phyloP scores from a whole-genome alignment of 495 filamentous ascomycete species.

The Parmelia sp. region DNA sequence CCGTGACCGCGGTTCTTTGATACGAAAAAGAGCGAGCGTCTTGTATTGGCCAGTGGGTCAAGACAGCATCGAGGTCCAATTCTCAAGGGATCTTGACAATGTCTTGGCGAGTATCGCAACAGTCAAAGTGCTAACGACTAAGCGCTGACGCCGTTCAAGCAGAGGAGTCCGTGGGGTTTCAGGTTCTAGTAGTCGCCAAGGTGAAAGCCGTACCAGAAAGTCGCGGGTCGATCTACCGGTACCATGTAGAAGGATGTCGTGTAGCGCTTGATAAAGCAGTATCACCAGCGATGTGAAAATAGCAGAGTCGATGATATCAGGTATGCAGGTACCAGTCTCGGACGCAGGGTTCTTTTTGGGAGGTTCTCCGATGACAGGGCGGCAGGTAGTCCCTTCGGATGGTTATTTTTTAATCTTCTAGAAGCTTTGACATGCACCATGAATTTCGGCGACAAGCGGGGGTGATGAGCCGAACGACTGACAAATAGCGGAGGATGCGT shows the following conservation, averaged over 20 bases:
- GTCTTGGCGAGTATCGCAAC: neutral
- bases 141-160: neutral
- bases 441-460: neutral
- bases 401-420: neutral
- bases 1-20: neutral
- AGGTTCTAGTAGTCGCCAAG: neutral
- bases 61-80: neutral
- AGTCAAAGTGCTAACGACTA: neutral
- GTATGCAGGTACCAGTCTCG: conserved; percentile 11
- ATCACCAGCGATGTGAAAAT: neutral
- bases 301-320: conserved; percentile 6
- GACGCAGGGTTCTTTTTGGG: conserved; percentile 12
- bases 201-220: neutral
- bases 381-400: neutral
- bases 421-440: conserved; percentile 3
- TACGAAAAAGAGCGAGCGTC: neutral
- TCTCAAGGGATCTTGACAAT: neutral
- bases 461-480: neutral
- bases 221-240: neutral
- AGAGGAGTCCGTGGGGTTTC: neutral
- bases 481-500: conserved; percentile 5
- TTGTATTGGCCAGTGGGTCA: neutral
- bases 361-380: conserved; percentile 13
- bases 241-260: neutral
- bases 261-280: neutral